Evolutionary conservation across 2,329 filamentous ascomycete genomes (phyloP).

Genomic region (Raffaelea ambrosiae): DNA sequence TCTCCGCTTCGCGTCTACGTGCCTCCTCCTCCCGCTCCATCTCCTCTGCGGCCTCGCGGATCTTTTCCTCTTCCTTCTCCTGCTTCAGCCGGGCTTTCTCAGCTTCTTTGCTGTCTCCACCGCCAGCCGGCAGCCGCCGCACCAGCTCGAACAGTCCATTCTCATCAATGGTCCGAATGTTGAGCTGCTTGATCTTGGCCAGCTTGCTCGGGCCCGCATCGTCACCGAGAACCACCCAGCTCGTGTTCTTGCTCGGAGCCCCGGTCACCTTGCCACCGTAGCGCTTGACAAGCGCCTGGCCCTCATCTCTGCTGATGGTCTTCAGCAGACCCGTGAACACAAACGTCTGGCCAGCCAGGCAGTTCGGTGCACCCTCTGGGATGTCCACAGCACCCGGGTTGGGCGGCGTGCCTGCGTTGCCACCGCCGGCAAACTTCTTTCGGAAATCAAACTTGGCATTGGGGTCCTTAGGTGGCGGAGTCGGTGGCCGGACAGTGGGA

Average conservation of each 20-base stretch:
- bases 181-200: conserved; percentile 68
- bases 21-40: conserved; percentile 76
- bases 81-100: conserved; percentile 80
- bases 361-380: conserved; percentile 79
- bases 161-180: conserved; percentile 89
- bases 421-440: conserved; percentile 48
- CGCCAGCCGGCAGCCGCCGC: conserved; percentile 68
- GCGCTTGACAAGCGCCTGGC: conserved; percentile 75
- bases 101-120: conserved; percentile 80
- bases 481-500: conserved; percentile 71
- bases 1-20: conserved; percentile 42
- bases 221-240: conserved; percentile 80
- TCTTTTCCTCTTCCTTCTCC: conserved; percentile 73
- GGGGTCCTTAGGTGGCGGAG: conserved; percentile 66
- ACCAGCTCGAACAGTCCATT: conserved; percentile 86
- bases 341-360: conserved; percentile 79
- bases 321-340: conserved; percentile 90
- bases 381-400: conserved; percentile 59
- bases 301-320: conserved; percentile 75
- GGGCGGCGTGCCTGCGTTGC: conserved; percentile 55
- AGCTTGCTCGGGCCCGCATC: conserved; percentile 94
- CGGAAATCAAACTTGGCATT: conserved; percentile 74
- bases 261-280: conserved; percentile 88
- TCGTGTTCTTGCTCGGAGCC: conserved; percentile 86
- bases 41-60: conserved; percentile 69